Evolutionary conservation across 768 basidiomycete genomes (phyloP), one percentile per base, ranked within the genome.

Genomic region (Xerocomellus intermedius): DNA sequence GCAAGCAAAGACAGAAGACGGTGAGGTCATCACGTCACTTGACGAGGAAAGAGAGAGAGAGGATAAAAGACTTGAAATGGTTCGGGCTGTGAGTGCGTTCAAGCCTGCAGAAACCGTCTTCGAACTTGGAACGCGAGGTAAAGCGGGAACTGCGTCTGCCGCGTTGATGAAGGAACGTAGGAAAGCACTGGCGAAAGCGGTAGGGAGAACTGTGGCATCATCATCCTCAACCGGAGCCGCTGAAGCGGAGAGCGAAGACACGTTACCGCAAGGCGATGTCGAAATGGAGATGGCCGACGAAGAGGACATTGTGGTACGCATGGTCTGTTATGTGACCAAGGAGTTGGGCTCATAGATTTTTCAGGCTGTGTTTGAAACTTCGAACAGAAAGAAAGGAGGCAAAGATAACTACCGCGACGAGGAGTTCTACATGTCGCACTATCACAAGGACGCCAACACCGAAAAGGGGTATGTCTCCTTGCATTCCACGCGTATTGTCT

Each of bases 371-470:
- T 91, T 92, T 58, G 80, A 86, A 22, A 77, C 74, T 17, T 74
- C 78, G 38, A 73, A 68, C 52, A 79, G 76, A 63, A 82, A 75
- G 47, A 62, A 59, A 10, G 66, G 58, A 10, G 66, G 58, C 8
- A 76, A 77, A 55, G 77, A 76, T 16, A 75, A 73, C 39, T 94
- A 79, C 72, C 83, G 83, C 10, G 95, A 98, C 62, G 79, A 84
- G 3, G 86, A 91, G 36, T 96, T 92, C 65, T 98, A 94, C 72
- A 85, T 98, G 82, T 89, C 91, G 2, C 86, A 98, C 75, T 86
- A 87, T 64, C 93, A 95, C 69, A 91, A 90, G 64, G 92, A 87
- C 56, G 87, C 89, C 35, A 76, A 79, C 49, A 86, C 92, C 1
- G 95, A 98, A 67, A 92, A 91, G 74, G 95, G 95, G 94, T 94